phyloP scores from a whole-genome alignment of 179 eudicot species.

The Spergularia azorica region DNA sequence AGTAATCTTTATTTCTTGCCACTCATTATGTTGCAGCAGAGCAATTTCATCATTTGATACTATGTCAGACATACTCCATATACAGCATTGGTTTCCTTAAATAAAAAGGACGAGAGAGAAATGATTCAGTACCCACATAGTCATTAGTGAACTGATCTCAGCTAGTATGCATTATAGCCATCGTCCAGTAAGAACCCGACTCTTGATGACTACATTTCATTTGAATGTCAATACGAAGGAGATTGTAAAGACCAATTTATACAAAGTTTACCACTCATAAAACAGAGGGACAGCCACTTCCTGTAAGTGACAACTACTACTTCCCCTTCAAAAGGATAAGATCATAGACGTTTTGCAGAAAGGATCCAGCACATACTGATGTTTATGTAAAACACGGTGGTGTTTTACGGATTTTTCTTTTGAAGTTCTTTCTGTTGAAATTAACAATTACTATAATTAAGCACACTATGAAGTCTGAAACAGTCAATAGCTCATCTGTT shows the following conservation, averaged over 20 bases:
- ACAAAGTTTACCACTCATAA: no score
- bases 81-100: neutral
- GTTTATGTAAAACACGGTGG: neutral
- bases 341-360: neutral
- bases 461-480: neutral
- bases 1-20: neutral
- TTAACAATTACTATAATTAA: neutral
- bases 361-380: neutral
- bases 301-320: neutral
- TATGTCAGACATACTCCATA: neutral
- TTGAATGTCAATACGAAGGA: no score
- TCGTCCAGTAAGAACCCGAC: neutral
- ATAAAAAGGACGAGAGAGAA: neutral
- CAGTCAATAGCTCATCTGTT: neutral
- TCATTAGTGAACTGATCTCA: neutral
- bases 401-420: neutral
- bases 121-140: neutral
- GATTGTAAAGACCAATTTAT: no score
- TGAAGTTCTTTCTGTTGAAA: neutral
- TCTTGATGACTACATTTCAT: no score
- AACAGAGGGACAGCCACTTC: neutral
- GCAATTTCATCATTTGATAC: neutral
- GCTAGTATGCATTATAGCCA: neutral
- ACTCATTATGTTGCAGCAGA: neutral
- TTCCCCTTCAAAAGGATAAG: neutral